Base-by-base conservation (phyloP, 805 yeast species). In the Yarrowia sp. region DNA sequence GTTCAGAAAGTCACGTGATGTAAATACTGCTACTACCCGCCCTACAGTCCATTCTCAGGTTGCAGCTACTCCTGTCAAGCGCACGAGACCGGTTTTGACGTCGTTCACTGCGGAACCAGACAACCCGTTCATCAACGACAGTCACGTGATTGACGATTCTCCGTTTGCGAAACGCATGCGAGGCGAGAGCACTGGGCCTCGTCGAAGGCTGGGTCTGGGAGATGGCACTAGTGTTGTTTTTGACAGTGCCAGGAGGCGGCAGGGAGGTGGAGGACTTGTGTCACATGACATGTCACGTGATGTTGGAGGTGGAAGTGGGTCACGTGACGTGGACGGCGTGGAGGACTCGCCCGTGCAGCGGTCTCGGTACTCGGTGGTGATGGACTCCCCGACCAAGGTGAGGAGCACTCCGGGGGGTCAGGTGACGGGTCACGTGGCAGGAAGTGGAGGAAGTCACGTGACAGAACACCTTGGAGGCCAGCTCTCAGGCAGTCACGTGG, bases 151-250 rank as follows among this genome's bases (percentile, higher is more conserved):
- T 17, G 64, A 58, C 50, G 64, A 58, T 17, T 58, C 64, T 5
- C 64, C 64, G 2, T 58, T 58, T 33, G 64, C 50, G 6, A 58
- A 58, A 17, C 49, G 64, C 8, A 58, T 58, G 64, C n/a, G 64
- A 43, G 64, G 64, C 2, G 64, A 40, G 19, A 43, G 50, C 9
- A 43, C 46, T 4, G 33, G 46, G 43, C 40, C 34, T 8, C 15
- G 43, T 5, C 19, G 58, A 2, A 9, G 43, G 3, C 14, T 52
- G 13, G 58, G 58, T 3, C 5, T 52, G 1, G 34, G 33, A 2
- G 55, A 34, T n/a, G 52, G 52, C 7, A 30, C 52, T 10, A 15
- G 19, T 47, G 52, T 47, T 9, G 38, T 47, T 24, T 47, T 47
- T 9, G 52, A 47, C 14, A 47, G 52, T 47, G 52, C 52, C 24